Conservation (phyloP, 2,329 filamentous ascomycete genomes). For the Ascomycota sp. region DNA sequence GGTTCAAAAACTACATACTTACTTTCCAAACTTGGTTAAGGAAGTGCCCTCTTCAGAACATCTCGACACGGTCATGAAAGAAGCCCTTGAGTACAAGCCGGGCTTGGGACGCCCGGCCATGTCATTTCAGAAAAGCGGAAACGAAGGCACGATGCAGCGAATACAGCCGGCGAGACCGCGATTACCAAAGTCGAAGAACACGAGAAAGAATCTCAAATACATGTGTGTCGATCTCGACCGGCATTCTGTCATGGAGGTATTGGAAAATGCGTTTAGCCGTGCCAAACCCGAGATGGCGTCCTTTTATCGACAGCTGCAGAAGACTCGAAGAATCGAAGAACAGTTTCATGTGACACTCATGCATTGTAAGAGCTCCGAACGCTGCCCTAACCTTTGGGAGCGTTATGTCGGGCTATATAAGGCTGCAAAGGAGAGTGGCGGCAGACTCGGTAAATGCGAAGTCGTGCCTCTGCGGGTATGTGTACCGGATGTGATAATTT, state of each 20-base stretch:
- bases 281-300: conserved; percentile 19
- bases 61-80: conserved; percentile 58
- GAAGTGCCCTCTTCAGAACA: conserved; percentile 48
- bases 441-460: conserved; percentile 35
- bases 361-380: conserved; percentile 43
- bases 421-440: conserved; percentile 9
- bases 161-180: conserved; percentile 8
- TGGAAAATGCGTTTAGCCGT: conserved; percentile 47
- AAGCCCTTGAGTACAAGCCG: conserved; percentile 55
- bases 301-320: conserved; percentile 56
- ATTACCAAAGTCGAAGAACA: conserved; percentile 11
- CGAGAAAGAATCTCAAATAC: conserved; percentile 31
- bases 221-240: conserved; percentile 27
- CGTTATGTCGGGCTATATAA: conserved; percentile 41
- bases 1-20: conserved; percentile 45
- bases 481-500: neutral
- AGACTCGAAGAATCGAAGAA: conserved; percentile 53
- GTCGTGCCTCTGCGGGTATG: conserved; percentile 38
- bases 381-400: conserved; percentile 52
- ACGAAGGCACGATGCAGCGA: conserved; percentile 9
- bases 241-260: conserved; percentile 23
- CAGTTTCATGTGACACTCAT: conserved; percentile 88
- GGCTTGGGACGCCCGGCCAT: conserved; percentile 44
- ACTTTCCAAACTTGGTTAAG: conserved; percentile 55
- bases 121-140: conserved; percentile 39